Base-by-base conservation (phyloP, 2,329 filamentous ascomycete genomes). In the Aspergillus puulaauensis region DNA sequence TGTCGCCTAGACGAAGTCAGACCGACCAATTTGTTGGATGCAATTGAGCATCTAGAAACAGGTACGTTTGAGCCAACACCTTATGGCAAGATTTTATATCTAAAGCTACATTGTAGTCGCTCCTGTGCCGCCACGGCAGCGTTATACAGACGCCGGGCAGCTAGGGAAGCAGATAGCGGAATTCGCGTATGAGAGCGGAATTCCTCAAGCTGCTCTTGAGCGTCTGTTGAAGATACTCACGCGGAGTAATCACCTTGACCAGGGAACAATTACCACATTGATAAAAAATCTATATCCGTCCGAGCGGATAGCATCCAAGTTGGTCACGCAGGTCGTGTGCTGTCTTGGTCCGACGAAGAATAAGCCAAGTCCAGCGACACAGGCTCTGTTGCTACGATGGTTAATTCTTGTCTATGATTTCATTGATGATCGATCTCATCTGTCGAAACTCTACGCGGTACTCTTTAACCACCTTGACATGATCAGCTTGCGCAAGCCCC, bases 391-490 rank as follows among this genome's bases (percentile, higher is more conserved):
- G 51, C 75, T 96, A 61, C 87, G 85, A 74, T 96, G 91, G 91
- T 79, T 96, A 50, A 82, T 91, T 56, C 85, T 90, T 75, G 83
- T 91, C 3, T 87, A 93, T 68, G 88, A 91, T 64, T 77, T 88
- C 46, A 74, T 95, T 19, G 85, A 90, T 54, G 83, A 86, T 41
- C 81, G 83, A 46, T 78, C 77, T 6, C 77, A 87, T 8, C 74
- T 96, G 49, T 86, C 86, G 5, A 86, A 86, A 60, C 78, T 89
- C 2, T 96, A 96, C 67, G 81, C 86, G 0, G 84, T 93, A 17
- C 74, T 96, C 4, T 96, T 96, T 70, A 90, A 90, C 62, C 79
- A 93, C 62, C 81, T 96, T 6, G 90, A 96, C 68, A 93, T 90
- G 67, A 88, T 90, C 51, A 89, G 86, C 58, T 83, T 92, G 59